phyloP scores from a whole-genome alignment of 768 basidiomycete species.

The Xerocomus potaroensis region DNA sequence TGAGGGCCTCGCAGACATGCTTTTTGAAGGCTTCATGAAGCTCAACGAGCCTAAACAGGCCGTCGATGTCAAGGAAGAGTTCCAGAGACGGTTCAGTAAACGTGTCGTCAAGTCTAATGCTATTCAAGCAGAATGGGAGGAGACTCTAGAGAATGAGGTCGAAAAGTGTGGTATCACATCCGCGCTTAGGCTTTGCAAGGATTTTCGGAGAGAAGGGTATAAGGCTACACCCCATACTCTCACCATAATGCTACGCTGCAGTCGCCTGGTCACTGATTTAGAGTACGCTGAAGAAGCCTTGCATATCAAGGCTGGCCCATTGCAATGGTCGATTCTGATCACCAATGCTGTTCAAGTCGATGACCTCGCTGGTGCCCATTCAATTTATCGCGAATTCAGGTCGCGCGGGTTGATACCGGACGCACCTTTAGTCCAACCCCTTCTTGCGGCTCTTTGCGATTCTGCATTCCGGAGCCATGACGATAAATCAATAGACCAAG shows the following conservation, averaged over 20 bases:
- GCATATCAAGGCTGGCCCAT: slow-evolving; percentile 35
- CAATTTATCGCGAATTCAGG: slow-evolving; percentile 47
- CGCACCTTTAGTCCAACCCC: slow-evolving; percentile 47
- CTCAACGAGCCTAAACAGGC: slow-evolving; percentile 36
- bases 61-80: slow-evolving; percentile 36
- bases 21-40: slow-evolving; percentile 43
- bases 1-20: slow-evolving; percentile 35
- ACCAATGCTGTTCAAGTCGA: slow-evolving; percentile 42
- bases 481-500: slow-evolving; percentile 46
- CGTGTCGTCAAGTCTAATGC: slow-evolving; percentile 26
- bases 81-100: slow-evolving; percentile 31
- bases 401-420: slow-evolving; percentile 44
- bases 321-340: slow-evolving; percentile 56
- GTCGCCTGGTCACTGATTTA: slow-evolving; percentile 40
- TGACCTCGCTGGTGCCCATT: slow-evolving; percentile 39
- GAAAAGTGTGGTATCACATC: slow-evolving; percentile 32
- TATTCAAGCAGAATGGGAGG: slow-evolving; percentile 27
- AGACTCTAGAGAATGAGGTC: slow-evolving; percentile 27
- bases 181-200: slow-evolving; percentile 34
- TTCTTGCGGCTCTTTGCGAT: slow-evolving; percentile 50
- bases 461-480: slow-evolving; percentile 32
- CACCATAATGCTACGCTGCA: slow-evolving; percentile 40
- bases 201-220: slow-evolving; percentile 32
- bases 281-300: slow-evolving; percentile 39
- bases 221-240: slow-evolving; percentile 31